Conservation (phyloP, 495 filamentous ascomycete species). For the Usnea hakonensis region DNA sequence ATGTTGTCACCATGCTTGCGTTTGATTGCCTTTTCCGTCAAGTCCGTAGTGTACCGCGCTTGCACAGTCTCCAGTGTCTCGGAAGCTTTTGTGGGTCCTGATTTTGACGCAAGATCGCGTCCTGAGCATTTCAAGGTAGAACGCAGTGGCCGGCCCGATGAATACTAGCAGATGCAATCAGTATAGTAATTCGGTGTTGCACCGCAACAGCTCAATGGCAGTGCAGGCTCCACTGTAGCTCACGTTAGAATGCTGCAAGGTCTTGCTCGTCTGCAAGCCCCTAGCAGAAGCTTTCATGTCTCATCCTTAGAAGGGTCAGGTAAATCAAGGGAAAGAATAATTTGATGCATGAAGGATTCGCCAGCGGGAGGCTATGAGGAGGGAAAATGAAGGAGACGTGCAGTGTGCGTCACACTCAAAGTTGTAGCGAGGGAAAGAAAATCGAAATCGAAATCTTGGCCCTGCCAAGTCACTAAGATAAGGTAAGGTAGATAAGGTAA, state of each 20-base stretch:
- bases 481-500: no score
- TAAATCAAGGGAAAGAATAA: neutral
- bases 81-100: neutral
- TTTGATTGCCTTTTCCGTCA: slow-evolving; percentile 16
- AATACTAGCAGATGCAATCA: neutral
- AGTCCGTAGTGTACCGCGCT: neutral
- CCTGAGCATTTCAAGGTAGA: neutral
- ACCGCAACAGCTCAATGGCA: neutral
- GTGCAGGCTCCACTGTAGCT: neutral
- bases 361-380: neutral
- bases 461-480: neutral
- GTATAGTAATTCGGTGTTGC: neutral
- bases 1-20: slow-evolving; percentile 11
- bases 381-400: neutral
- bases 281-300: slow-evolving; percentile 15
- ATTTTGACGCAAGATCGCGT: slow-evolving; percentile 2
- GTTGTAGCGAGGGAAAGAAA: neutral
- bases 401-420: slow-evolving; percentile 5
- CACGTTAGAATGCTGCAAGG: neutral
- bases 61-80: neutral
- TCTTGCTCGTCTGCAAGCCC: slow-evolving; percentile 9
- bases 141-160: neutral
- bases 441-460: neutral
- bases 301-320: slow-evolving; percentile 9
- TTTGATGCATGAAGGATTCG: neutral